These are phyloP conservation scores for Pseudocercospora fijiensis DNA, from an alignment of 2,329 filamentous ascomycete species.

Conservation along the genomic window DNA sequence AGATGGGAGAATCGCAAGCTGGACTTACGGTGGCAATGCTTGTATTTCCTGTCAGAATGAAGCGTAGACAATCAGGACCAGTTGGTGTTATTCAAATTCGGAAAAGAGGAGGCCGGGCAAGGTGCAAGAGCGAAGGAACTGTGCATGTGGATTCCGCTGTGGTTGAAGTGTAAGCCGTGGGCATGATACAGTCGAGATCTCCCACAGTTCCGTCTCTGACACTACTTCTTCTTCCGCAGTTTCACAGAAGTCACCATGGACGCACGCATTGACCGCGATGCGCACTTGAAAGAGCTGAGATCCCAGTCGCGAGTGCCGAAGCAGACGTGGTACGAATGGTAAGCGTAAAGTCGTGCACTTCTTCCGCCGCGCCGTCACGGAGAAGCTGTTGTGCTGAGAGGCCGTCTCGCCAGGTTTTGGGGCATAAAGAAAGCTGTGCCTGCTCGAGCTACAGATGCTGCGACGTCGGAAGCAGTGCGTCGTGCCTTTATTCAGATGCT, in stretches of 20 bases:
- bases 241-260: constrained; percentile 24
- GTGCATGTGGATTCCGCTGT: not conserved
- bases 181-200: not conserved
- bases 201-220: not conserved
- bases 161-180: constrained; percentile 5
- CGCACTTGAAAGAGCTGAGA: constrained; percentile 19
- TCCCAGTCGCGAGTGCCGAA: constrained; percentile 23
- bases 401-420: constrained; percentile 3
- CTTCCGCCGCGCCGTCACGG: not conserved
- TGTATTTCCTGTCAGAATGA: not conserved
- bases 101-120: not conserved
- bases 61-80: constrained; percentile 6
- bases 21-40: constrained; percentile 2
- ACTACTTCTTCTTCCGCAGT: not conserved
- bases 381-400: not conserved
- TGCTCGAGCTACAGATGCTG: constrained; percentile 29
- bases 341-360: not conserved
- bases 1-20: not conserved
- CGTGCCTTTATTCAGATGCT: constrained; percentile 32
- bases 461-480: constrained; percentile 29
- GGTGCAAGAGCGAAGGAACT: not conserved
- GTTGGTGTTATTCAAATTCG: constrained; percentile 3
- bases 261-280: constrained; percentile 28
- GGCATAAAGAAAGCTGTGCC: constrained; percentile 21
- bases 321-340: constrained; percentile 31